Conservation (phyloP, 1,139 yeast genomes). For the Blastobotrys ciferrii region DNA sequence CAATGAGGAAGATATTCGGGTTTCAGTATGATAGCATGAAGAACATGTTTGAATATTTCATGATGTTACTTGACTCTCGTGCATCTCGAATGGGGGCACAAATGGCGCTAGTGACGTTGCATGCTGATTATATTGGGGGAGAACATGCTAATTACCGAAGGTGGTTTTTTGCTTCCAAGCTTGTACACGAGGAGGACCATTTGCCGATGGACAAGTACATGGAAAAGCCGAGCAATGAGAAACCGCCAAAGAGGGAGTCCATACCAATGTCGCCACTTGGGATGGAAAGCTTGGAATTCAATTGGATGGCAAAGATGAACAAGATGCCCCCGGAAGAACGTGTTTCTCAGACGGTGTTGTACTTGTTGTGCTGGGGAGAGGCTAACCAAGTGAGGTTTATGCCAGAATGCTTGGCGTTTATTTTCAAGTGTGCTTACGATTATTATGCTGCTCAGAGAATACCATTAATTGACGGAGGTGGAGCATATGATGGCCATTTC, state of each 20-base stretch:
- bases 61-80: slow-evolving; percentile 73
- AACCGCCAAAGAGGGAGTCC: not conserved
- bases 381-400: slow-evolving; percentile 78
- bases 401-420: slow-evolving; percentile 83
- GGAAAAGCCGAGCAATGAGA: slow-evolving; percentile 42
- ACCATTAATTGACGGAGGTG: slow-evolving; percentile 1
- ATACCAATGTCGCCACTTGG: not conserved
- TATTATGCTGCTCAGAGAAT: slow-evolving; percentile 46
- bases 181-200: slow-evolving; percentile 37
- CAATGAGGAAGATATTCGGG: slow-evolving; percentile 62
- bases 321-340: slow-evolving; percentile 52
- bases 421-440: slow-evolving; percentile 75
- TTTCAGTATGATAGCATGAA: slow-evolving; percentile 75
- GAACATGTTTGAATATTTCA: slow-evolving; percentile 72
- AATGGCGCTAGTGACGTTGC: slow-evolving; percentile 65
- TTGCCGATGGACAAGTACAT: slow-evolving; percentile 43
- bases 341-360: slow-evolving; percentile 65
- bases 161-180: slow-evolving; percentile 70
- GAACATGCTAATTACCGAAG: slow-evolving; percentile 60
- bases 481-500: slow-evolving; percentile 38
- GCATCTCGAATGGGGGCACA: slow-evolving; percentile 72
- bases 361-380: slow-evolving; percentile 83
- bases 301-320: slow-evolving; percentile 64
- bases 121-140: slow-evolving; percentile 78
- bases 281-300: slow-evolving; percentile 17